Percentiles rank a stretch among this genome's conserved stretches.
Conservation (phyloP, 345 rosid genomes). For the Theobroma cacao region DNA sequence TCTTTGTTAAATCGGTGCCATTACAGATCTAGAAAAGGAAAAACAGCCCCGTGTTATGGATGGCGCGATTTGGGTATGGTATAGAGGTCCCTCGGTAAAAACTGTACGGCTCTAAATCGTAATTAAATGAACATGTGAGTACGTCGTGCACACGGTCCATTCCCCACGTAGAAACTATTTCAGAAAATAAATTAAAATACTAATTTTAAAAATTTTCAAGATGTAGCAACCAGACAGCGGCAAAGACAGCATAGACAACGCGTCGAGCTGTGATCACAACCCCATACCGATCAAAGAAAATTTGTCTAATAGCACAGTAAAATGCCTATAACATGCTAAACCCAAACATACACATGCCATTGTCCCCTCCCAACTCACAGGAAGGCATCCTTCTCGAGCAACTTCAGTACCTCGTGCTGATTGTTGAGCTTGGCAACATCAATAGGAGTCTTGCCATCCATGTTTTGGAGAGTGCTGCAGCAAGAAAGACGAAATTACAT, state of each 20-base stretch:
- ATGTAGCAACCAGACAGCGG: conserved; percentile 5
- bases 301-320: conserved; percentile 3
- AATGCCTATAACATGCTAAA: conserved; percentile 7
- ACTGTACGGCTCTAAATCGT: not conserved
- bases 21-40: no score
- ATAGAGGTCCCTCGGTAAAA: not conserved
- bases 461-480: conserved; percentile 86
- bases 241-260: conserved; percentile 4
- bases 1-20: not conserved
- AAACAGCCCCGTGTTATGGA: no score
- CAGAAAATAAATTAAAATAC: not conserved
- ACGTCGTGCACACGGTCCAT: not conserved
- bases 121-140: not conserved
- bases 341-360: conserved; percentile 7
- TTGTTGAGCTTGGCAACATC: conserved; percentile 95
- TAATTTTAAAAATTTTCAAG: not conserved
- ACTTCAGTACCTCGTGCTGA: conserved; percentile 87
- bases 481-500: not conserved
- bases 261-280: conserved; percentile 3
- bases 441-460: conserved; percentile 94
- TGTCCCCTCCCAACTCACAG: conserved; percentile 36
- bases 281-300: conserved; percentile 6
- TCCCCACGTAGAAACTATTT: not conserved
- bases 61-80: no score
- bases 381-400: conserved; percentile 95